Evolutionary conservation across 805 yeast species (phyloP).

Genomic region (Zygoascus ofunaensis): DNA sequence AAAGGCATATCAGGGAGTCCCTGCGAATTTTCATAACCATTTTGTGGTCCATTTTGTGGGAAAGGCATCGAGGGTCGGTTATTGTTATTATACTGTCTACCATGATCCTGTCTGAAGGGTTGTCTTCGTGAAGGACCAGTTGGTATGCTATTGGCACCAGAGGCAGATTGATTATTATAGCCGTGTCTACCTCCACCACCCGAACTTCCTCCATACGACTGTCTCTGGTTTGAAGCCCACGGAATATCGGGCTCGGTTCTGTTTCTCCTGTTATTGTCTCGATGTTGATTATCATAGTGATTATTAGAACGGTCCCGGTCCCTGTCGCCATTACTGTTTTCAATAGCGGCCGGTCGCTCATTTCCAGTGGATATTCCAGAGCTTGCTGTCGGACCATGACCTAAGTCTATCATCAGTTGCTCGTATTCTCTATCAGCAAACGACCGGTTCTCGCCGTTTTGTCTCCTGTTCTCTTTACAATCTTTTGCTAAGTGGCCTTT

Average conservation of each 20-base stretch:
- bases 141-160: not conserved
- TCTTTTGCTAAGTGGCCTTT: constrained; percentile 85
- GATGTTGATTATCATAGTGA: not conserved
- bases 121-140: no score
- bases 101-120: no score
- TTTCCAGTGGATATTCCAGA: no score
- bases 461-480: constrained; percentile 42
- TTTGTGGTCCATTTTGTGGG: no score
- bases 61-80: no score
- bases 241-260: not conserved
- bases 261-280: no score
- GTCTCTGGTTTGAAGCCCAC: not conserved
- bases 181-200: not conserved
- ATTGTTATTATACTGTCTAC: no score
- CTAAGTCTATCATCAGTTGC: constrained; percentile 42
- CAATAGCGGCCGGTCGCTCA: no score
- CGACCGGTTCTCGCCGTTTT: constrained; percentile 10
- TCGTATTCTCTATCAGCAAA: constrained; percentile 42
- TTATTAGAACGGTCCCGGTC: not conserved
- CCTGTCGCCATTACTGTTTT: not conserved
- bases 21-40: no score
- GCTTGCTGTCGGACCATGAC: constrained; percentile 8
- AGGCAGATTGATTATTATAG: not conserved
- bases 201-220: not conserved
- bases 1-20: no score